phyloP scores from a whole-genome alignment of 139 green algal genomes.

The Desmodesmus armatus region DNA sequence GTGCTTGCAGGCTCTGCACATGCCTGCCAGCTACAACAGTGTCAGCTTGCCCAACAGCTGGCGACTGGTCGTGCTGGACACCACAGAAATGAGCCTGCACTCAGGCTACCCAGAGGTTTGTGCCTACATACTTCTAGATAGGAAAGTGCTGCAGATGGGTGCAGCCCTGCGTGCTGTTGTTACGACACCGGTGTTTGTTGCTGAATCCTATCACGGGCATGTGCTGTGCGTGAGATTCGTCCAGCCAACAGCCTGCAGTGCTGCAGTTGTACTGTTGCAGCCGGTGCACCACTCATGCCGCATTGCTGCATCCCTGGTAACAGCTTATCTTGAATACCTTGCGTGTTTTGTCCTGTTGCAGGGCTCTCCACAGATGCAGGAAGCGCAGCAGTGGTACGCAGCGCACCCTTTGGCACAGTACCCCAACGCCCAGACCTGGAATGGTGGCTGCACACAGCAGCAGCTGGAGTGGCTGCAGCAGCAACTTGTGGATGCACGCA shows the following conservation, averaged over 20 bases:
- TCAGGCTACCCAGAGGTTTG: conserved; percentile 42
- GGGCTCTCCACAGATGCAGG: conserved; percentile 48
- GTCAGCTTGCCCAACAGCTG: conserved; percentile 55
- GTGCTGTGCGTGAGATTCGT: background rate
- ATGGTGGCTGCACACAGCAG: conserved; percentile 63
- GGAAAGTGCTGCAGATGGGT: background rate
- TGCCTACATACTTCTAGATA: too few species aligned
- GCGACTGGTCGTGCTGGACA: conserved; percentile 80
- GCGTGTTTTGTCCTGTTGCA: conserved; percentile 9
- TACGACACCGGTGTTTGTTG: background rate
- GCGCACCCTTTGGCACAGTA: conserved; percentile 57
- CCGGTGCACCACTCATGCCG: too few species aligned
- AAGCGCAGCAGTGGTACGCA: conserved; percentile 61
- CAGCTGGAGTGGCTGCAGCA: conserved; percentile 56
- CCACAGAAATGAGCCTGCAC: conserved; percentile 79
- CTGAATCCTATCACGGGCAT: background rate
- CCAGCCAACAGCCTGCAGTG: background rate
- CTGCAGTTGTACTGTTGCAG: too few species aligned
- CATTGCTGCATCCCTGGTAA: too few species aligned
- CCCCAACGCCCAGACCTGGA: conserved; percentile 73
- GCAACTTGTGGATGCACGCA: conserved; percentile 35
- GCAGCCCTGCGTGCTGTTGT: background rate
- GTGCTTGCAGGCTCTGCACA: conserved; percentile 42
- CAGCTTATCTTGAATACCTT: too few species aligned
- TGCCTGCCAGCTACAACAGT: conserved; percentile 62